phyloP scores from a whole-genome alignment of 352 stramenopile genomes.

The Phytophthora pistaciae region DNA sequence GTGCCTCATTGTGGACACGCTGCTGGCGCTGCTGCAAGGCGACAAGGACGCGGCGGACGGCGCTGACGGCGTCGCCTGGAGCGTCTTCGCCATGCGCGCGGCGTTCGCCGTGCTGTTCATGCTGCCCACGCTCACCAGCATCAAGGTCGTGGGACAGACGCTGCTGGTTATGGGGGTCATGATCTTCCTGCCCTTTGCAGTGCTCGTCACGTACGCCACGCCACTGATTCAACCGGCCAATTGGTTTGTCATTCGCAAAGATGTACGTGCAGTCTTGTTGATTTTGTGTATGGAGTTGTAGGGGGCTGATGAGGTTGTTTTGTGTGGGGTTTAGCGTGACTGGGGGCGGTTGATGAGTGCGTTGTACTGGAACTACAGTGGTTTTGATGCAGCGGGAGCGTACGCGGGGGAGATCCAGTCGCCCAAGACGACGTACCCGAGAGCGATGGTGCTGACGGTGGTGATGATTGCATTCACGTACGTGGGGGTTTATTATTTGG shows the following conservation, averaged over 20 bases:
- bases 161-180: constrained; percentile 70
- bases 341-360: constrained; percentile 73
- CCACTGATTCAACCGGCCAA: constrained; percentile 73
- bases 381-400: constrained; percentile 76
- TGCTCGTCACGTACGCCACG: constrained; percentile 57
- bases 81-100: constrained; percentile 57
- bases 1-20: constrained; percentile 82
- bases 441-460: constrained; percentile 81
- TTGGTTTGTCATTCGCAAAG: constrained; percentile 73
- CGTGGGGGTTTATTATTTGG: constrained; percentile 1
- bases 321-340: constrained; percentile 43
- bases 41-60: constrained; percentile 32
- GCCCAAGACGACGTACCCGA: constrained; percentile 76
- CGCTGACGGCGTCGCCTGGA: constrained; percentile 32
- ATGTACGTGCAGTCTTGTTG: constrained; percentile 35
- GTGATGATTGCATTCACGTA: constrained; percentile 81
- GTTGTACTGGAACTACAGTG: constrained; percentile 89
- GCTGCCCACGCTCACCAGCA: constrained; percentile 72
- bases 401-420: constrained; percentile 81
- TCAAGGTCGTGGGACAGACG: constrained; percentile 76
- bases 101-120: constrained; percentile 74
- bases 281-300: no score
- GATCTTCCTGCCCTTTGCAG: constrained; percentile 75
- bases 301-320: background rate
- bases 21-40: constrained; percentile 45